These are phyloP conservation scores for Coffea canephora DNA, from an alignment of 257 asterid genomes.

Conservation along the genomic window DNA sequence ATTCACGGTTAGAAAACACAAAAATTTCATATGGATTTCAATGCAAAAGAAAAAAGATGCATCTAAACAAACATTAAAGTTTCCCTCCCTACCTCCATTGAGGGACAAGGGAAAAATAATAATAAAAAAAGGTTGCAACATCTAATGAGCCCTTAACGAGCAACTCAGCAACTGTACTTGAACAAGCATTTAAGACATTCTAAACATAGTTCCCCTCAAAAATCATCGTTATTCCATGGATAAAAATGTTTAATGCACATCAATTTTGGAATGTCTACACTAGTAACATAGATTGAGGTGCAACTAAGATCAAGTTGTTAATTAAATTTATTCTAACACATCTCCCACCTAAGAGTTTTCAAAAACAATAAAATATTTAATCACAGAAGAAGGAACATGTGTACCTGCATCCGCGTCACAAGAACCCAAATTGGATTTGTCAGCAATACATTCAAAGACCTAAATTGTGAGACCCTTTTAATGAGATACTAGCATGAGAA, in stretches of 20 bases:
- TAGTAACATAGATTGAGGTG: neutral
- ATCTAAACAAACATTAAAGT: neutral
- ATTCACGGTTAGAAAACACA: neutral
- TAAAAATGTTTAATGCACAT: neutral
- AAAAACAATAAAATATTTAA: neutral
- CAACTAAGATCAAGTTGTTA: neutral
- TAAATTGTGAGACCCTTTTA: constrained; percentile 24
- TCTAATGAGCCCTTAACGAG: neutral
- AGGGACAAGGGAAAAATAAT: neutral
- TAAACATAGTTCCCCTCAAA: neutral
- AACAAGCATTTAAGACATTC: neutral
- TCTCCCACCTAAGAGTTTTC: neutral
- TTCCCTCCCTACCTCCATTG: neutral
- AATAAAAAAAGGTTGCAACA: neutral
- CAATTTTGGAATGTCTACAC: neutral
- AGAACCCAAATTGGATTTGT: constrained; percentile 95
- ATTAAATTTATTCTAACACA: neutral
- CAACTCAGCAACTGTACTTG: neutral
- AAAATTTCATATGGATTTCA: neutral
- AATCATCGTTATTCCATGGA: neutral
- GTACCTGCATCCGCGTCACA: constrained; percentile 97
- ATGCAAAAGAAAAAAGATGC: neutral
- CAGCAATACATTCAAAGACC: constrained; percentile 72
- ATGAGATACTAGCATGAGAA: neutral
- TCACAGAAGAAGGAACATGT: neutral